Base-by-base conservation (phyloP, 2,329 filamentous ascomycete genomes). In the Volutella citrinella region DNA sequence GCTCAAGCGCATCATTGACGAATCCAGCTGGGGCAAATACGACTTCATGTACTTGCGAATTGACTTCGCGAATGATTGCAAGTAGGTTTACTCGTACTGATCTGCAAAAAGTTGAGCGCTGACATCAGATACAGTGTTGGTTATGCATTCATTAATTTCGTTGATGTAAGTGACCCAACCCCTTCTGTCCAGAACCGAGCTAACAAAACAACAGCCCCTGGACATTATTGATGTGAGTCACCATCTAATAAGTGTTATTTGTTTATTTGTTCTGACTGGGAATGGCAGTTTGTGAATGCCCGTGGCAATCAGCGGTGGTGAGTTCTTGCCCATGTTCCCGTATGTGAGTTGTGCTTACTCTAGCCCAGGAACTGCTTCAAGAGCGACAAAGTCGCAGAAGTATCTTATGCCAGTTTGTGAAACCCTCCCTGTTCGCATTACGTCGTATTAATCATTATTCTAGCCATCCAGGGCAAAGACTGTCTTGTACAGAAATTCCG, bases 61-160 rank as follows among this genome's bases (percentile, higher is more conserved):
- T 51, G 86, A 90, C 57, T 90, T 90, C 49, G 80, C 79, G 34
- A 87, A 88, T 51, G 80, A 87, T 44, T 88, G 84, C 81, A 90
- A 89, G 82, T 87, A 63, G 65, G 82, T 71, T 20, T 16, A 27
- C 28, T 29, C 17, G 15, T 29, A 2, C 25, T 7, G 10, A 12
- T 13, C 7, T 19, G 18, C 6, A 5, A 15, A 22, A 20, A 6
- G 10, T 26, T 7, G 18, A 42, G 13, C 34, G 19, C 44, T 71
- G 61, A 47, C 12, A 7, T 22, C 17, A 8, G 4, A 26, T 55
- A 44, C 43, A 95, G 89, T 57, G 91, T 97, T 38, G 93, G 93
- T 27, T 97, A 97, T 61, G 91, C 89, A 1, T 98, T 97, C 63
- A 88, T 98, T 66, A 96, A 98, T 63, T 96, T 97, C 51, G 77